Percentiles rank a stretch among this genome's conserved stretches.
phyloP scores from a whole-genome alignment of 2,329 filamentous ascomycete genomes.

The Fusarium scirpi region DNA sequence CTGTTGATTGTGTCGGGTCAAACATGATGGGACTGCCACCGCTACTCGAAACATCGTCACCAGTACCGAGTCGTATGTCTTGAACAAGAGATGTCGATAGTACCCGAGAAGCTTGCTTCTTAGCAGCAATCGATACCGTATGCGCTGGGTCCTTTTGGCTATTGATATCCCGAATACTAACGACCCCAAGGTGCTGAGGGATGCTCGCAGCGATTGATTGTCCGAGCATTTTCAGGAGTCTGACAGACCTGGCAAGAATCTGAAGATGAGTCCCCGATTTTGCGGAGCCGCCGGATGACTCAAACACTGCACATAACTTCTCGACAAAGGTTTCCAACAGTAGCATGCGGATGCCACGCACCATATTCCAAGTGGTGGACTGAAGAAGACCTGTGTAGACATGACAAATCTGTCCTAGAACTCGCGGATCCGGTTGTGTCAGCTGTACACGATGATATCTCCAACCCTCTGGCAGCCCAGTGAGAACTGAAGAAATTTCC shows the following conservation, averaged over 20 bases:
- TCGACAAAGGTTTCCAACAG: constrained; percentile 62
- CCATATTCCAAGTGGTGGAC: constrained; percentile 62
- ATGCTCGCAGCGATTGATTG: constrained; percentile 60
- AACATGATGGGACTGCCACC: constrained; percentile 52
- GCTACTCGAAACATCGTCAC: constrained; percentile 20
- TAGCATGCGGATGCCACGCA: constrained; percentile 60
- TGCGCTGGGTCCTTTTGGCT: constrained; percentile 34
- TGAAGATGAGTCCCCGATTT: constrained; percentile 51
- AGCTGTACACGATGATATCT: constrained; percentile 57
- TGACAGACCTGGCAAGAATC: constrained; percentile 54
- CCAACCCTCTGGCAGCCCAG: constrained; percentile 56
- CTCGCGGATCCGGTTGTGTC: constrained; percentile 55
- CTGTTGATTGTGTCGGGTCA: constrained; percentile 54
- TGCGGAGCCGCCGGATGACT: constrained; percentile 35
- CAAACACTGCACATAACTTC: constrained; percentile 51
- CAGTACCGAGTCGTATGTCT: constrained; percentile 39
- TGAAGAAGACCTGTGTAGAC: constrained; percentile 60
- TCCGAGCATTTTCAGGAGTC: constrained; percentile 55
- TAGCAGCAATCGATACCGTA: constrained; percentile 46
- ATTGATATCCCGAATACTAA: constrained; percentile 55
- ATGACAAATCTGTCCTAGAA: constrained; percentile 58
- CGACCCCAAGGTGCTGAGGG: constrained; percentile 63
- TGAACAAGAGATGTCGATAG: constrained; percentile 42
- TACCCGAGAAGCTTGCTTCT: constrained; percentile 49
- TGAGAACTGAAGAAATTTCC: constrained; percentile 56